Percentiles rank a stretch among this genome's conserved stretches.
Evolutionary conservation across 441 rosid species (phyloP).

Genomic region (Sinapis alba): DNA sequence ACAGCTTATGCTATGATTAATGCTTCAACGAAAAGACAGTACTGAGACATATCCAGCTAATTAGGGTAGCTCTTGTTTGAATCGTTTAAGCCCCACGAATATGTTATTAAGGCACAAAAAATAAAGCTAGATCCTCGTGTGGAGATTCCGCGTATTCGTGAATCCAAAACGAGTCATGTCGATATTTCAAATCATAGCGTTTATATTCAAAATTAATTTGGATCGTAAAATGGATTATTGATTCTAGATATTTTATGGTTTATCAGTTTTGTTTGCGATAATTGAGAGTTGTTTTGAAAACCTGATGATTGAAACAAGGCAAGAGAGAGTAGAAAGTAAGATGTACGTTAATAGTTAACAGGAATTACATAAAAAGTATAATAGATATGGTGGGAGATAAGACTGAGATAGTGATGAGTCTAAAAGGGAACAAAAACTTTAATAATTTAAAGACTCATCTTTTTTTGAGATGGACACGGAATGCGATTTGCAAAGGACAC

Average conservation of each 20-base stretch:
- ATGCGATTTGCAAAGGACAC: slow-evolving; percentile 35
- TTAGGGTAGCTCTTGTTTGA: slow-evolving; percentile 26
- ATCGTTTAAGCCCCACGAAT: slow-evolving; percentile 27
- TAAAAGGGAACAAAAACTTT: slow-evolving; percentile 33
- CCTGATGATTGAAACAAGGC: slow-evolving; percentile 23
- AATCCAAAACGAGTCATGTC: slow-evolving; percentile 12
- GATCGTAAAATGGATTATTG: slow-evolving; percentile 3
- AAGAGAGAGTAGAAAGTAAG: slow-evolving; percentile 16
- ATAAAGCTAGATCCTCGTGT: slow-evolving; percentile 18
- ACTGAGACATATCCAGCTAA: slow-evolving; percentile 42
- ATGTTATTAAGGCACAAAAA: background rate
- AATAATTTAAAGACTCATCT: slow-evolving; percentile 26
- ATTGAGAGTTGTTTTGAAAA: slow-evolving; percentile 5
- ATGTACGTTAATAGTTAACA: slow-evolving; percentile 10
- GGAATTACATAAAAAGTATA: background rate
- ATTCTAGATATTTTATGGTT: slow-evolving; percentile 4
- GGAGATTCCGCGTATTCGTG: slow-evolving; percentile 3
- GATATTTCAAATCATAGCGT: slow-evolving; percentile 5
- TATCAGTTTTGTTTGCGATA: background rate
- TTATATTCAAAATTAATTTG: background rate
- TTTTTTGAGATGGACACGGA: slow-evolving; percentile 29
- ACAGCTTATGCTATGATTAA: slow-evolving; percentile 33
- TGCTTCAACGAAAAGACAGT: slow-evolving; percentile 37
- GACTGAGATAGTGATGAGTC: slow-evolving; percentile 37
- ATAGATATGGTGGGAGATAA: slow-evolving; percentile 18